Percentiles rank a stretch among this genome's conserved stretches.
These are phyloP conservation scores for Cryomyces antarcticus DNA, from an alignment of 495 filamentous ascomycete species.

Conservation along the genomic window DNA sequence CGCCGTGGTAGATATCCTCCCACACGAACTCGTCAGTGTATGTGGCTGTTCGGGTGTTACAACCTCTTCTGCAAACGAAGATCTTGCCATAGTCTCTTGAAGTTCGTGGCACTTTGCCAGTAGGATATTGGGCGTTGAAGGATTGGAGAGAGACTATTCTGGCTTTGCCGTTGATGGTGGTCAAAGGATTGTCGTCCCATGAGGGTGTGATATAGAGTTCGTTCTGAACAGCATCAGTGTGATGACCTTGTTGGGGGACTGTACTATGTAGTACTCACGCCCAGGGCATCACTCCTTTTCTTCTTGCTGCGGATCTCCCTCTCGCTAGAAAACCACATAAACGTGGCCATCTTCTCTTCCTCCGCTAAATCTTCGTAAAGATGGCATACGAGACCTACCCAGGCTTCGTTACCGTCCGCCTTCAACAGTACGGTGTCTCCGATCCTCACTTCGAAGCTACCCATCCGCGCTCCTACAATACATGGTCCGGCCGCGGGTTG, in stretches of 20 bases:
- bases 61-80: conserved; percentile 77
- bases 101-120: conserved; percentile 49
- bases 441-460: conserved; percentile 56
- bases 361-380: conserved; percentile 37
- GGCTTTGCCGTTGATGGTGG: conserved; percentile 78
- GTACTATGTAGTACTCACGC: conserved; percentile 20
- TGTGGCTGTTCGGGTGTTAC: conserved; percentile 65
- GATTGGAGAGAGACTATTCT: conserved; percentile 48
- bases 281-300: conserved; percentile 61
- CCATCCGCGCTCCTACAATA: conserved; percentile 71
- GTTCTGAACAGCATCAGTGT: conserved; percentile 29
- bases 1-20: conserved; percentile 59
- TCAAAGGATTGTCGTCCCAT: conserved; percentile 69
- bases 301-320: conserved; percentile 73
- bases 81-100: conserved; percentile 68
- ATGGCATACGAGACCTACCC: conserved; percentile 72
- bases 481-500: background rate
- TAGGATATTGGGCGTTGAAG: conserved; percentile 51
- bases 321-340: conserved; percentile 69
- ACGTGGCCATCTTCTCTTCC: conserved; percentile 12
- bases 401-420: conserved; percentile 68
- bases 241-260: background rate
- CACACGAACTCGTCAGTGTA: conserved; percentile 89
- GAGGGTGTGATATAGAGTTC: conserved; percentile 80
- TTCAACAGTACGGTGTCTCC: conserved; percentile 78